These are phyloP conservation scores for Pythium aphanidermatum DNA, from an alignment of 352 stramenopile genomes.

Conservation along the genomic window DNA sequence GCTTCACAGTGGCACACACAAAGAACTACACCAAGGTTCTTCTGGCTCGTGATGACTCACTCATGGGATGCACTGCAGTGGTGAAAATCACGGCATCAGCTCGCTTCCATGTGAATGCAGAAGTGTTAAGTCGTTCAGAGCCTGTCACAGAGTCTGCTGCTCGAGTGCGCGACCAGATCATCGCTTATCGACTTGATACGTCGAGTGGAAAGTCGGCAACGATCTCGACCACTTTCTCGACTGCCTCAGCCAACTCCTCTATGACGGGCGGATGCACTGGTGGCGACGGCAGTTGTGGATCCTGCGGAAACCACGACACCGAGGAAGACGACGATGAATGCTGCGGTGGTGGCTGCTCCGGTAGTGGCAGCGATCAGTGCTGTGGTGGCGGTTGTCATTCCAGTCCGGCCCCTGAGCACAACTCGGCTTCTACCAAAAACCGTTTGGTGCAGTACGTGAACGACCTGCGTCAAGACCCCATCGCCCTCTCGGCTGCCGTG, in stretches of 20 bases:
- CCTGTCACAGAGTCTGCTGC: constrained; percentile 41
- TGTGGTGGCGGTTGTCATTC: constrained; percentile 12
- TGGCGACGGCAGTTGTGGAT: constrained; percentile 19
- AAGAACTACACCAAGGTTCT: constrained; percentile 93
- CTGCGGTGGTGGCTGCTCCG: constrained; percentile 19
- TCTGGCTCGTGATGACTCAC: constrained; percentile 57
- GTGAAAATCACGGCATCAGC: constrained; percentile 47
- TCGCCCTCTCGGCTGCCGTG: constrained; percentile 38
- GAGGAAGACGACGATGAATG: constrained; percentile 21
- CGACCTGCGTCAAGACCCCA: constrained; percentile 37
- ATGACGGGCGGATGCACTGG: constrained; percentile 17
- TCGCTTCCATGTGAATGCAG: constrained; percentile 72
- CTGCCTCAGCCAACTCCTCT: neutral
- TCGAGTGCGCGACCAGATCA: constrained; percentile 47
- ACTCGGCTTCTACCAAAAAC: no score
- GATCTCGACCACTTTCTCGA: neutral
- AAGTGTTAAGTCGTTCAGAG: constrained; percentile 52
- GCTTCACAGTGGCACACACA: constrained; percentile 82
- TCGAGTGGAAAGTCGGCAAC: constrained; percentile 15
- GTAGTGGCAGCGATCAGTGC: constrained; percentile 3
- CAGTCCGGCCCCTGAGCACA: constrained; percentile 2
- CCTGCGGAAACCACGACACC: constrained; percentile 12
- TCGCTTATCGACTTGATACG: constrained; percentile 27
- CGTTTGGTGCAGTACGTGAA: constrained; percentile 1
- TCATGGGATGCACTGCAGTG: constrained; percentile 65